Conservation (phyloP, 805 yeast species). For the Yarrowia yakushimensis region DNA sequence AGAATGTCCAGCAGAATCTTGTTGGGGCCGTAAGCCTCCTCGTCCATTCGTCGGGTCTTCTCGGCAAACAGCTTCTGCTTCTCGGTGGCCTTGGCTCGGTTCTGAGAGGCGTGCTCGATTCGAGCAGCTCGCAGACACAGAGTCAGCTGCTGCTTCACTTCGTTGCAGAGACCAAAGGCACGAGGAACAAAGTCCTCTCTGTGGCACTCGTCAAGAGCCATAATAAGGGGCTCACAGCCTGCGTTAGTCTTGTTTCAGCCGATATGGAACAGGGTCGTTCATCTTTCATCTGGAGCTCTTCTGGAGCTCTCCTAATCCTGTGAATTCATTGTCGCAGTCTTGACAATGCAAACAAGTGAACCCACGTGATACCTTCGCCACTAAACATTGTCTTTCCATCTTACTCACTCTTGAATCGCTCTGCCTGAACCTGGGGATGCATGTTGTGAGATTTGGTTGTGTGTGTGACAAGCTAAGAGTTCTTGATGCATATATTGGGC, state of each 20-base stretch:
- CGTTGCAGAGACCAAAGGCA: slow-evolving; percentile 80
- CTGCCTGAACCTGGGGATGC: slow-evolving; percentile 55
- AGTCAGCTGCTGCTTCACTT: slow-evolving; percentile 72
- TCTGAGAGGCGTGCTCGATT: slow-evolving; percentile 52
- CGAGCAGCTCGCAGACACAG: slow-evolving; percentile 80
- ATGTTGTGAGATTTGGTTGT: slow-evolving; percentile 33
- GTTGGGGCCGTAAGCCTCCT: slow-evolving; percentile 71
- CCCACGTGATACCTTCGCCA: neutral
- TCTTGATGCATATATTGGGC: slow-evolving; percentile 12
- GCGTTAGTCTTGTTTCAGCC: too few relatives aligned
- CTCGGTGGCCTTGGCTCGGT: slow-evolving; percentile 49
- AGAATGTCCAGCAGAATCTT: slow-evolving; percentile 20
- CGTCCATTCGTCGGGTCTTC: slow-evolving; percentile 60
- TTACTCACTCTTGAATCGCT: slow-evolving; percentile 36
- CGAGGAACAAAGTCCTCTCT: slow-evolving; percentile 57
- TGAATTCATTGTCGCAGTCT: too few relatives aligned
- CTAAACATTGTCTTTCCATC: too few relatives aligned
- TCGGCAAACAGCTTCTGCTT: slow-evolving; percentile 53
- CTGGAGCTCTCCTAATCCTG: too few relatives aligned
- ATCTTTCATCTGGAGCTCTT: too few relatives aligned
- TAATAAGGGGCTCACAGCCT: slow-evolving; percentile 78
- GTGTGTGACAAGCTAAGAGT: slow-evolving; percentile 9
- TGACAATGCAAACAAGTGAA: neutral
- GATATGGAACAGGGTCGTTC: too few relatives aligned
- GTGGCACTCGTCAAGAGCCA: slow-evolving; percentile 88